Percentiles rank a stretch among this genome's conserved stretches.
Evolutionary conservation across 768 basidiomycete species (phyloP).

Genomic region (Jaapia argillacea): DNA sequence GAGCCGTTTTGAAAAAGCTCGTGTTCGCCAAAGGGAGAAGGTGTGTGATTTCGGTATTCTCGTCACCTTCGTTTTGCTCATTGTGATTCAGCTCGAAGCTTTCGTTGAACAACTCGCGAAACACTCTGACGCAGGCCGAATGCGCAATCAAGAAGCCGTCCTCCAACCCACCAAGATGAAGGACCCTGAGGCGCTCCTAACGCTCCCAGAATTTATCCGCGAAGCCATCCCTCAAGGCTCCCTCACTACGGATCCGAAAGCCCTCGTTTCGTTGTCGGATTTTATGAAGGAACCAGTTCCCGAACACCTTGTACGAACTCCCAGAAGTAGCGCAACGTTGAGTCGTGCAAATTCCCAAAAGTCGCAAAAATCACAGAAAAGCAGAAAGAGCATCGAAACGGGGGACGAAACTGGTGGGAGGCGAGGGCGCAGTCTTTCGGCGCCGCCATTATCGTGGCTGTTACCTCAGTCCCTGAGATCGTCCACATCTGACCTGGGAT

Average conservation of each 20-base stretch:
- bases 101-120: slow-evolving; percentile 68
- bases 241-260: slow-evolving; percentile 17
- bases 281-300: slow-evolving; percentile 42
- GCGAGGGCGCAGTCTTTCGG: slow-evolving; percentile 44
- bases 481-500: too few species aligned
- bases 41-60: slow-evolving; percentile 26
- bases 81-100: slow-evolving; percentile 42
- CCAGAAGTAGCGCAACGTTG: background rate
- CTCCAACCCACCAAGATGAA: slow-evolving; percentile 22
- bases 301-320: slow-evolving; percentile 17
- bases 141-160: slow-evolving; percentile 73
- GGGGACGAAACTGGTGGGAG: slow-evolving; percentile 11
- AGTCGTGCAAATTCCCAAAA: too few species aligned
- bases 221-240: slow-evolving; percentile 19
- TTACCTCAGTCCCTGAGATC: too few species aligned
- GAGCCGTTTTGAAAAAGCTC: slow-evolving; percentile 41
- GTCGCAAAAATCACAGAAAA: too few species aligned
- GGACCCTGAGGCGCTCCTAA: slow-evolving; percentile 33
- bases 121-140: slow-evolving; percentile 64
- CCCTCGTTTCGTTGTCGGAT: slow-evolving; percentile 24
- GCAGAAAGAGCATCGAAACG: background rate
- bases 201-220: slow-evolving; percentile 30
- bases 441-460: slow-evolving; percentile 52
- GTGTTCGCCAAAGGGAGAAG: slow-evolving; percentile 51
- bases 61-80: background rate